Conservation (phyloP, 2,329 filamentous ascomycete genomes). For the Ciborinia camelliae region DNA sequence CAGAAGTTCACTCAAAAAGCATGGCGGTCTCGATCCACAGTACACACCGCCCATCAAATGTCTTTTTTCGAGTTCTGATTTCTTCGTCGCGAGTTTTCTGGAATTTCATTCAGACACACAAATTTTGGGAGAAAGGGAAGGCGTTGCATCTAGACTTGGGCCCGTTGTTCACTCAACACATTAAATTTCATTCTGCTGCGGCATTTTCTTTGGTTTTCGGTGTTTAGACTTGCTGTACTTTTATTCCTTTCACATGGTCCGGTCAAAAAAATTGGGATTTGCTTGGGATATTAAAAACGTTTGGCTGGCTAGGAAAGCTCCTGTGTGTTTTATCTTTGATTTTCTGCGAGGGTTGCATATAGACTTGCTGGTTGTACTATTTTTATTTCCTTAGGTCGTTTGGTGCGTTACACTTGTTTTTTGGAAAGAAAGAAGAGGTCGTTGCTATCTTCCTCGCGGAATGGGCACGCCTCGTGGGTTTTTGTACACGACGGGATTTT, state of each 20-base stretch:
- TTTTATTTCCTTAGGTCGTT: conserved; percentile 12
- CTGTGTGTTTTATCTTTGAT: conserved; percentile 16
- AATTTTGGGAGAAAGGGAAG: conserved; percentile 20
- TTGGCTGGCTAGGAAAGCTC: conserved; percentile 15
- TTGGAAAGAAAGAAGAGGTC: conserved; percentile 12
- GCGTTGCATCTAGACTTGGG: conserved; percentile 33
- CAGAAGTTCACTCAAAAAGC: conserved; percentile 10
- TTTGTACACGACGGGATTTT: conserved; percentile 19
- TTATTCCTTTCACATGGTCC: conserved; percentile 20
- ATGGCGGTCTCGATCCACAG: conserved; percentile 31
- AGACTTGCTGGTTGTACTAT: conserved; percentile 20
- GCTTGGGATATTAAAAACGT: conserved; percentile 19
- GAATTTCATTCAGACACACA: conserved; percentile 14
- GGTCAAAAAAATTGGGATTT: conserved; percentile 20
- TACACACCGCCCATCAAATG: conserved; percentile 23
- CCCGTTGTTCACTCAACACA: conserved; percentile 20
- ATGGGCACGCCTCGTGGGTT: conserved; percentile 17
- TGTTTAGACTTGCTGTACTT: conserved; percentile 21
- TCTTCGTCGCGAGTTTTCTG: conserved; percentile 15
- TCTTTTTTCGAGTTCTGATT: conserved; percentile 8
- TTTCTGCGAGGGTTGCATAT: conserved; percentile 18
- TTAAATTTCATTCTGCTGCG: conserved; percentile 17
- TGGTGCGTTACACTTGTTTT: conserved; percentile 18
- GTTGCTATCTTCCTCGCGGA: conserved; percentile 21
- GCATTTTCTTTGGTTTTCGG: conserved; percentile 18